Evolutionary conservation across 768 basidiomycete species (phyloP).

Genomic region (Hygrophorus russula): DNA sequence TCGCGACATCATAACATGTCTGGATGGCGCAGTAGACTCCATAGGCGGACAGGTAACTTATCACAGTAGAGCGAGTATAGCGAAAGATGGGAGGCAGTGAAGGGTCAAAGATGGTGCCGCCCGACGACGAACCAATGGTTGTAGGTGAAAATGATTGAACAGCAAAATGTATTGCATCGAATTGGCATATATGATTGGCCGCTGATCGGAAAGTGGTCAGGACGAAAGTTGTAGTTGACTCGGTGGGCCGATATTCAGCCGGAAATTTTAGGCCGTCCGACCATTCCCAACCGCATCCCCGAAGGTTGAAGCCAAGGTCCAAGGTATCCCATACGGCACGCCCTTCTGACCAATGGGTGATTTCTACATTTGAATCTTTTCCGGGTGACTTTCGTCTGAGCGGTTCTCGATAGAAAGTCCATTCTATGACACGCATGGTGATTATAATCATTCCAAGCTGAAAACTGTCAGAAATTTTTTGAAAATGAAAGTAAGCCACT

Average conservation of each 20-base stretch:
- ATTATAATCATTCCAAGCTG: conserved; percentile 22
- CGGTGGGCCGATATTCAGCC: conserved; percentile 27
- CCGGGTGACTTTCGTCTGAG: conserved; percentile 14
- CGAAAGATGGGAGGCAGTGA: conserved; percentile 22
- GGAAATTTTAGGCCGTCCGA: conserved; percentile 32
- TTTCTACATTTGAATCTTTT: background rate
- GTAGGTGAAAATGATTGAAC: conserved; percentile 35
- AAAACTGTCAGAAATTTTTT: background rate
- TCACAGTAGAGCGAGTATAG: conserved; percentile 30
- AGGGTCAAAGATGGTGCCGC: conserved; percentile 32
- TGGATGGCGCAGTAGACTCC: conserved; percentile 35
- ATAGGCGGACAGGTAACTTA: conserved; percentile 33
- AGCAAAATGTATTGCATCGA: conserved; percentile 33
- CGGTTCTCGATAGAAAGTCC: conserved; percentile 27
- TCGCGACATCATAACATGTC: conserved; percentile 25
- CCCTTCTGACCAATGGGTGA: background rate
- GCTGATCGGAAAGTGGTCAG: conserved; percentile 21
- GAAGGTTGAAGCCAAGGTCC: conserved; percentile 39
- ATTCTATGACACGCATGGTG: conserved; percentile 26
- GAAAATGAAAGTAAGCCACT: conserved; percentile 10
- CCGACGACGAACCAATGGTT: conserved; percentile 26
- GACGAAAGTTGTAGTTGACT: conserved; percentile 25
- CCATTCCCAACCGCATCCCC: conserved; percentile 56
- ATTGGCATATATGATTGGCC: conserved; percentile 23
- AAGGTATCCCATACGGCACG: conserved; percentile 23